Evolutionary conservation across 352 stramenopile genomes (phyloP).

Genomic region (Thalassiosira allenii): DNA sequence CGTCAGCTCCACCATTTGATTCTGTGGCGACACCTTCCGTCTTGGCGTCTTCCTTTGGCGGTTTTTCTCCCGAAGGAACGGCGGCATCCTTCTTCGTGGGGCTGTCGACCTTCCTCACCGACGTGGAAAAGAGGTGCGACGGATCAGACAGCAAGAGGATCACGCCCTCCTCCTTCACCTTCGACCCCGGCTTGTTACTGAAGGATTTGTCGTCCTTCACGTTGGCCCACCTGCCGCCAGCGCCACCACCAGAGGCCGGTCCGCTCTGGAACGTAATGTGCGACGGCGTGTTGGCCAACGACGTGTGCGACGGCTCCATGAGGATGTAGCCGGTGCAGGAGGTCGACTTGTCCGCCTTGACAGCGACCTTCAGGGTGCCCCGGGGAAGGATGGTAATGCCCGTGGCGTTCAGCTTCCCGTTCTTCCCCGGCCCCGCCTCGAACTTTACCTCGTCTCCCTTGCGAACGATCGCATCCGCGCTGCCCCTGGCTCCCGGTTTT

Average conservation of each 20-base stretch:
- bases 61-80: not conserved
- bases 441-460: slow-evolving; percentile 83
- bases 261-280: slow-evolving; percentile 43
- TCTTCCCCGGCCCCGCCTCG: slow-evolving; percentile 63
- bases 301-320: slow-evolving; percentile 76
- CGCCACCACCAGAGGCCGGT: slow-evolving; percentile 22
- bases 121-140: slow-evolving; percentile 61
- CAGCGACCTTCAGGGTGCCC: slow-evolving; percentile 59
- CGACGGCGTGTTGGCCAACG: slow-evolving; percentile 54
- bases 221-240: slow-evolving; percentile 69
- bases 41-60: not conserved
- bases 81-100: not conserved
- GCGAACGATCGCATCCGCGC: slow-evolving; percentile 36
- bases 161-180: slow-evolving; percentile 61
- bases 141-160: slow-evolving; percentile 77
- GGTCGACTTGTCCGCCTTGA: slow-evolving; percentile 59
- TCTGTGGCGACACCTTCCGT: not conserved
- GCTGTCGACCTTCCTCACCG: not conserved
- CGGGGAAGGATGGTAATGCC: slow-evolving; percentile 66
- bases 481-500: too few species aligned
- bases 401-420: slow-evolving; percentile 69
- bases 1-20: not conserved
- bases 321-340: slow-evolving; percentile 72
- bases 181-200: slow-evolving; percentile 29
- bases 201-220: slow-evolving; percentile 44